phyloP scores from a whole-genome alignment of 164 flowering plant genomes.

The Stephania yunnanensis region DNA sequence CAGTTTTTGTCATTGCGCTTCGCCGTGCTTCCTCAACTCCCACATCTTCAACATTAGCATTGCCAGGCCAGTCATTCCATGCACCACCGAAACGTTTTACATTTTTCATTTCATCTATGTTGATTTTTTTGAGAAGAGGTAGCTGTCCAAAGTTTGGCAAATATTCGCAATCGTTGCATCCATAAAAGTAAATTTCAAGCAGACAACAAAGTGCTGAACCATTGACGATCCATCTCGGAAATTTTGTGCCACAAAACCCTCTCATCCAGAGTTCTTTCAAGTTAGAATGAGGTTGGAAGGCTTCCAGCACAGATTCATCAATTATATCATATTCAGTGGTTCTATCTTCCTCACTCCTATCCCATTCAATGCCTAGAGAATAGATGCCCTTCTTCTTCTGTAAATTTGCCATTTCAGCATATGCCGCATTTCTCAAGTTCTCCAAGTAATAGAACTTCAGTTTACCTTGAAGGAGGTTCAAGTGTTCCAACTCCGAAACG shows the following conservation, averaged over 20 bases:
- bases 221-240: constrained; percentile 5
- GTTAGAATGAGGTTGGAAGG: constrained; percentile 14
- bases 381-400: neutral
- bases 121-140: constrained; percentile 12
- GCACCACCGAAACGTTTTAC: constrained; percentile 13
- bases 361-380: neutral
- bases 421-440: constrained; percentile 2
- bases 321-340: neutral
- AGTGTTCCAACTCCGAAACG: constrained; percentile 8
- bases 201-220: neutral
- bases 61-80: neutral
- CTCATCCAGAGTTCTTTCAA: neutral
- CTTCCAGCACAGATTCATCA: constrained; percentile 8
- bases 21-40: neutral
- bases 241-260: constrained; percentile 2
- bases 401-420: constrained; percentile 8
- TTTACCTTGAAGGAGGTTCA: constrained; percentile 5
- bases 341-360: neutral
- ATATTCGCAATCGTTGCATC: neutral
- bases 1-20: neutral
- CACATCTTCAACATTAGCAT: neutral
- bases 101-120: neutral
- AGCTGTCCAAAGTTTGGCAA: constrained; percentile 21
- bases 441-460: constrained; percentile 3
- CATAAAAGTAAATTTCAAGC: neutral